Base-by-base conservation (phyloP, 139 green algal species). In the Auxenochlorella pyrenoidosa region DNA sequence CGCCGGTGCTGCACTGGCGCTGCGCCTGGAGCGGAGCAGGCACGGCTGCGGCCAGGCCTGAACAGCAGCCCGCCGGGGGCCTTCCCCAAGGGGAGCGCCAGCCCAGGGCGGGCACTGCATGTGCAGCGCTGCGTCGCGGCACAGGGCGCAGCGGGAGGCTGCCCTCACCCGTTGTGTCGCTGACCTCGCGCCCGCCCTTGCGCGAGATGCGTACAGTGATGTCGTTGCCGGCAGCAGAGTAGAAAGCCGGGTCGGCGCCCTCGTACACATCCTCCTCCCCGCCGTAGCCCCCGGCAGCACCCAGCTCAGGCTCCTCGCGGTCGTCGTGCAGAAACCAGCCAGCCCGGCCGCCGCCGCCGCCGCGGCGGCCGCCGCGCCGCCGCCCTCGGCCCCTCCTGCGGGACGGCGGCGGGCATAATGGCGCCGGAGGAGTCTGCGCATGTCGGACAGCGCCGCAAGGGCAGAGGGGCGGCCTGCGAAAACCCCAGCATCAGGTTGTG, bases 141-240 rank as follows among this genome's bases (percentile, higher is more conserved):
- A 12, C 60, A 28, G 60, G 60, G 22, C 60, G 19, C 60, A 68
- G 60, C 60, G 19, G 12, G 28, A 36, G 4, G 63, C 63, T 71
- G 63, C 63, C 21, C 78, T 32, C 54, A 71, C 78, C 79, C 15
- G 79, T 59, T 0, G 79, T 76, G 79, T 85, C 79, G 59, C 59
- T 75, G 36, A 85, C 79, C 28, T 85, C 79, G 5, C 79, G 79
- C 24, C 21, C 59, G 13, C 79, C 60, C 22, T 36, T 43, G 79
- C 54, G 58, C 66, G 36, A 72, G 79, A 85, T 75, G 38, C 59
- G 59, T 12, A 85, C 79, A 0, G 79, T 85, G 59, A 85, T 58
- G 38, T 44, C 75, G 79, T 75, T 75, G 59, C 79, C 60, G 3
- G 24, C 79, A 3, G 59, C 4, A 38, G 59, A 28, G 59, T 59